A percentile compares a stretch with the other conserved stretches of the same genome.
Conservation (phyloP, 106 monocot genomes). For the Dendrobium huoshanense region DNA sequence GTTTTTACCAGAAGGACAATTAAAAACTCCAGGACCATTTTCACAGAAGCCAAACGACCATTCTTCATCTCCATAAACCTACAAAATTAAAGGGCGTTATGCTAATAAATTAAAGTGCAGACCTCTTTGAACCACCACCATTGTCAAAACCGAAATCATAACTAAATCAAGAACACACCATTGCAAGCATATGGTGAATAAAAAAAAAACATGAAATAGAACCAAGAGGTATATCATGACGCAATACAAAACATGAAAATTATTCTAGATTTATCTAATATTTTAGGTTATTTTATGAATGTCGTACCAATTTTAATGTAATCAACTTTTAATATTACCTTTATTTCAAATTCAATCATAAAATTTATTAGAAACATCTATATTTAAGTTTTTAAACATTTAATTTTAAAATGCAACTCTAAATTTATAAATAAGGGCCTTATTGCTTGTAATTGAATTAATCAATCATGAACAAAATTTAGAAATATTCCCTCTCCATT, state of each 20-base stretch:
- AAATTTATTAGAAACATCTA: too few relatives aligned
- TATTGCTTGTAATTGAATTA: too few relatives aligned
- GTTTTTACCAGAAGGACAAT: conserved; percentile 77
- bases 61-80: conserved; percentile 95
- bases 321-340: not conserved
- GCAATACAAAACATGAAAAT: not conserved
- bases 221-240: not conserved
- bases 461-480: too few relatives aligned
- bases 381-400: too few relatives aligned
- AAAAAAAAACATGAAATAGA: not conserved
- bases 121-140: not conserved
- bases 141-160: not conserved
- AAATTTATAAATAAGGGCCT: too few relatives aligned
- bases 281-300: not conserved
- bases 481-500: too few relatives aligned
- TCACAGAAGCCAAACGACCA: conserved; percentile 99
- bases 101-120: not conserved
- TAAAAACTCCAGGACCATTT: conserved; percentile 77
- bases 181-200: not conserved
- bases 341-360: too few relatives aligned
- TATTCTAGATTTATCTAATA: not conserved
- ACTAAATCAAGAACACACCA: not conserved
- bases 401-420: too few relatives aligned
- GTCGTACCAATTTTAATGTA: not conserved
- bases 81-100: not conserved